Base-by-base conservation (phyloP, 208 protist species). In the Balamuthia mandrillaris region DNA sequence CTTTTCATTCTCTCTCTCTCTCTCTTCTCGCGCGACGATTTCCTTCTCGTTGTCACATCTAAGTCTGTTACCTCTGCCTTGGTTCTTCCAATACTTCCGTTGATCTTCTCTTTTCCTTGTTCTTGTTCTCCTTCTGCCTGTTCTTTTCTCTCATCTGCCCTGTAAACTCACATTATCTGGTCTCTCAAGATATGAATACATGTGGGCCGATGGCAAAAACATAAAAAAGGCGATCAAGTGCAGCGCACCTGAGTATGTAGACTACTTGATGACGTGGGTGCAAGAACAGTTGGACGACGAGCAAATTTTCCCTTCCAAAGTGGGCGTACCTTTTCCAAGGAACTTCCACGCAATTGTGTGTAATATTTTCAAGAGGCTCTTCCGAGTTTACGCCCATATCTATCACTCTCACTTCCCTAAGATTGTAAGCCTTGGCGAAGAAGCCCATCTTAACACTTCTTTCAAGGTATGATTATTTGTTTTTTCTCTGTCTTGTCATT, bases 341-440 rank as follows among this genome's bases (percentile, higher is more conserved):
- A 91, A 94, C 74, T 96, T 96, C 54, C 18, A 54, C 14, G 29
- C 58, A 0, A 94, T 93, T 29, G 96, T 99, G 18, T 94, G 94
- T 31, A 97, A 95, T 51, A 99, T 99, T 18, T 99, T 99, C 89
- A 96, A 97, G 58, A 88, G 98, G 33, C 91, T 99, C 18, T 99
- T 99, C 88, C 93, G 98, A 44, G 96, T 99, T 0, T 99, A 99
- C 88, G 98, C 96, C 16, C 98, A 99, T 83, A 98, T 99, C 52
- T 99, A 99, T 88, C 95, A 98, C 91, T 95, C 92, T n/a, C 98
- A 99, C 88, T 98, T 98, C 84, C 85, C 93, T 37, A 95, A 97
- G 77, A 97, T 99, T 41, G 89, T 95, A 0, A 91, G 92, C 42
- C 89, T 99, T 37, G 94, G 95, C 82, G 97, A 98, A 86, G 97